Evolutionary conservation across 768 basidiomycete genomes (phyloP).

Genomic region (Cyclocybe cylindracea): DNA sequence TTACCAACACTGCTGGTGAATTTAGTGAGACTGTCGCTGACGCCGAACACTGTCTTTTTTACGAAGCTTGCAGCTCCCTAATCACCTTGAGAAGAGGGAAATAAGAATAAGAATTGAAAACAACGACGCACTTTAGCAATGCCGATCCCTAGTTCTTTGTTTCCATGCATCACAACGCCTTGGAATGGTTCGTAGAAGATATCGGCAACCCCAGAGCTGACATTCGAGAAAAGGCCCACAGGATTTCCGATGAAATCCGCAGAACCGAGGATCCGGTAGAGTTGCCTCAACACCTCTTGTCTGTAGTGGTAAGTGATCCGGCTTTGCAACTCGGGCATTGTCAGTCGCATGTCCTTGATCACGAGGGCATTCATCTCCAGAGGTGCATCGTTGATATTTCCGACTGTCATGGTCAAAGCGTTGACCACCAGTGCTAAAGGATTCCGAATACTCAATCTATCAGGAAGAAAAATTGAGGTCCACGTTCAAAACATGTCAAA

Average conservation of each 20-base stretch:
- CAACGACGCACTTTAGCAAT: constrained; percentile 75
- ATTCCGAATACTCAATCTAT: constrained; percentile 77
- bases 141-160: constrained; percentile 90
- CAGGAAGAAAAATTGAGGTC: constrained; percentile 4
- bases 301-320: constrained; percentile 91
- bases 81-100: background rate
- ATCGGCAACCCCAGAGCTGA: constrained; percentile 96
- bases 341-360: constrained; percentile 92
- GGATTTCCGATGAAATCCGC: constrained; percentile 97
- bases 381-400: constrained; percentile 95
- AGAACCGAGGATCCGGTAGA: constrained; percentile 96
- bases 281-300: constrained; percentile 89
- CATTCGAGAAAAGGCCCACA: constrained; percentile 96
- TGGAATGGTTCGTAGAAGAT: constrained; percentile 99
- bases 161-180: constrained; percentile 95
- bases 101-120: background rate
- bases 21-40: constrained; percentile 97
- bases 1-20: constrained; percentile 97
- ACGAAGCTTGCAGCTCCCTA: constrained; percentile 97
- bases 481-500: constrained; percentile 2
- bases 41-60: constrained; percentile 97
- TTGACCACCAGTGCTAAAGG: constrained; percentile 93
- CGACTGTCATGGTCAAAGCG: constrained; percentile 94
- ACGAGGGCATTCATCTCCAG: constrained; percentile 92
- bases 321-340: constrained; percentile 78